Base-by-base conservation (phyloP, 2,329 filamentous ascomycete genomes). In the Chrysoporthe austroafricana region DNA sequence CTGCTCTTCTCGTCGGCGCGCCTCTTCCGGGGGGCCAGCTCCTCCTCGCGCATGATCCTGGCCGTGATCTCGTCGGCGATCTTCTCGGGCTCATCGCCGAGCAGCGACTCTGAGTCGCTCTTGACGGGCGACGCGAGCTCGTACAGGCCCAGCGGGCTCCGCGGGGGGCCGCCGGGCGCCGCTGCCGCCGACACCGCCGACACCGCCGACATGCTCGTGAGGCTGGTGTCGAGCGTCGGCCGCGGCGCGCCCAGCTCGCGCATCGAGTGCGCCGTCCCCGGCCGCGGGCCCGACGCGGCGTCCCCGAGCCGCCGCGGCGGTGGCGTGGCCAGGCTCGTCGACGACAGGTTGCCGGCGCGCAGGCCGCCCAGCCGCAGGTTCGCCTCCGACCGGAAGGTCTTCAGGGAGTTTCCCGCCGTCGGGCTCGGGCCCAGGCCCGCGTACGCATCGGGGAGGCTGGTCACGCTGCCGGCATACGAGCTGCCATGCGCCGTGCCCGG, bases 171-270 rank as follows among this genome's bases (percentile, higher is more conserved):
- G 50, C 73, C 70, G 9, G 75, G 74, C 14, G 71, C 74, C n/a
- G n/a, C 4, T 7, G 43, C 48, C 14, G 71, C 73, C 8, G 71
- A 74, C 18, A 16, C 48, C 14, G 71, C 73, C 8, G 71, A 74
- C 18, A 73, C 69, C 62, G 73, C 69, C 62, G 72, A 58, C 59
- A 72, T 62, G 67, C 72, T 79, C 62, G 71, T 71, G 68, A 82
- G 83, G 67, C 84, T 80, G 43, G 83, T 78, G 14, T 85, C 81
- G n/a, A 85, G 77, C 7, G 42, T n/a, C 14, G 63, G 54, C 2
- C 34, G 57, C 66, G 79, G 80, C 57, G 76, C 78, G 34, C 73
- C 77, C 4, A 77, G 75, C 4, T 69, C 74, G 5, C 76, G 75
- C 16, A 77, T 81, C 16, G 74, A 78, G 14, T 78, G 81, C 66